Conservation (phyloP, 345 rosid species). For the Salix arbutifolia region DNA sequence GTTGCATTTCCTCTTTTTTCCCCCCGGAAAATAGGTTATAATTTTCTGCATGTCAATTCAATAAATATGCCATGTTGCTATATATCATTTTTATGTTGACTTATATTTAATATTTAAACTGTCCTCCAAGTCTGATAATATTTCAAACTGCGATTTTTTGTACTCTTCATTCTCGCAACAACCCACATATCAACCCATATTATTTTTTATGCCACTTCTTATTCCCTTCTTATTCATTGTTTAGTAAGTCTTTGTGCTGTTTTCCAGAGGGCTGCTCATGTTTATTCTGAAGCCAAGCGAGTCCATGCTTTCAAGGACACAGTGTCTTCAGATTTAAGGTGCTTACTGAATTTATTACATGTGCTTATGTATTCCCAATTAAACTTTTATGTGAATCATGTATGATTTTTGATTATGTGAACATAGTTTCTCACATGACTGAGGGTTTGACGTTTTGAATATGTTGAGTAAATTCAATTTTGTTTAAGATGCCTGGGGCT, state of each 20-base stretch:
- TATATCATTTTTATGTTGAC: neutral
- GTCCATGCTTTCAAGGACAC: slow-evolving; percentile 86
- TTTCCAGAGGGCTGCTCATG: slow-evolving; percentile 83
- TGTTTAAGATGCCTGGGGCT: neutral
- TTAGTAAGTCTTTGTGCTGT: neutral
- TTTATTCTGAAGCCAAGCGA: slow-evolving; percentile 82
- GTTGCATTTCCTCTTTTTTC: neutral
- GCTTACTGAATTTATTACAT: neutral
- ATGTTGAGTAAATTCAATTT: neutral
- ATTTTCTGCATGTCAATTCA: neutral
- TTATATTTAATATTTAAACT: neutral
- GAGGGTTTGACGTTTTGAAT: neutral
- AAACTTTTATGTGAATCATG: neutral
- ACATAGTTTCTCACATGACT: neutral
- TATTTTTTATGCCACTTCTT: neutral
- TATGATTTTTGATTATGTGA: neutral
- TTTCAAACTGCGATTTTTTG: neutral
- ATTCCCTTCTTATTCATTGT: neutral
- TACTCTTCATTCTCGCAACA: neutral
- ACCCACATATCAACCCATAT: neutral
- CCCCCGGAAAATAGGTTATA: neutral
- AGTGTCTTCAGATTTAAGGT: slow-evolving; percentile 65
- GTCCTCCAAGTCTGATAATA: neutral
- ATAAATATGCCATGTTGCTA: neutral
- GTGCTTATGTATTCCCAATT: neutral